A percentile compares a stretch with the other conserved stretches of the same genome.
These are phyloP conservation scores for Euphorbia lathyris DNA, from an alignment of 345 rosid genomes.

Conservation along the genomic window DNA sequence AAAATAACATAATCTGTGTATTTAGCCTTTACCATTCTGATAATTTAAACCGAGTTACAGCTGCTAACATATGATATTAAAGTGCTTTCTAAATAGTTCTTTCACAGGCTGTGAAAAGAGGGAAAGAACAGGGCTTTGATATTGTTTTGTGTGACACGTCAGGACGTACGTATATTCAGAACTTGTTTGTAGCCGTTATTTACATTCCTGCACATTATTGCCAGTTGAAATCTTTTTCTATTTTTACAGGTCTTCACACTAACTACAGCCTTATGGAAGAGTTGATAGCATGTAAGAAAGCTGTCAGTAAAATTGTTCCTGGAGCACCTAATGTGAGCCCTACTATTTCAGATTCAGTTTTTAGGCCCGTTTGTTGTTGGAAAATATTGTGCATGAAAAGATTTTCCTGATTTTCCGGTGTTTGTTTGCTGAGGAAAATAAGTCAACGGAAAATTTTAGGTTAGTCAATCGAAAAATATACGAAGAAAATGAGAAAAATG, in stretches of 20 bases:
- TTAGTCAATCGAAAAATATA: too few species aligned
- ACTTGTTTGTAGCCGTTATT: constrained; percentile 14
- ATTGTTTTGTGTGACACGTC: constrained; percentile 91
- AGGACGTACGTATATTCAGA: constrained; percentile 64
- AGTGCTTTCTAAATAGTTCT: constrained; percentile 76
- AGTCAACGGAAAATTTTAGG: too few species aligned
- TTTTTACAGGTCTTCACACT: constrained; percentile 78
- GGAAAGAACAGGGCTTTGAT: constrained; percentile 83
- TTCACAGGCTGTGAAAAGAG: constrained; percentile 87
- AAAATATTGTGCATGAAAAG: too few species aligned
- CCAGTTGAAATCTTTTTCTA: constrained; percentile 14
- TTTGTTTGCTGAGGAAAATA: too few species aligned
- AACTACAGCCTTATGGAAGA: constrained; percentile 97
- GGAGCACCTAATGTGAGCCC: constrained; percentile 81
- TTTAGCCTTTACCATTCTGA: not conserved
- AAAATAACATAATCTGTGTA: constrained; percentile 3
- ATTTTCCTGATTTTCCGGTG: too few species aligned
- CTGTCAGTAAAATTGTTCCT: constrained; percentile 67
- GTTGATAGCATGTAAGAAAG: constrained; percentile 83
- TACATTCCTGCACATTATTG: constrained; percentile 19
- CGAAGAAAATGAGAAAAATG: too few species aligned
- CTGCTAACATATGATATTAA: constrained; percentile 39
- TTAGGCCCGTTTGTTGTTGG: too few species aligned
- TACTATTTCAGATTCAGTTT: not conserved
- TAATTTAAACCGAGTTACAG: constrained; percentile 13